Conservation (phyloP, 306 rosid genomes). For the Benincasa hispida region DNA sequence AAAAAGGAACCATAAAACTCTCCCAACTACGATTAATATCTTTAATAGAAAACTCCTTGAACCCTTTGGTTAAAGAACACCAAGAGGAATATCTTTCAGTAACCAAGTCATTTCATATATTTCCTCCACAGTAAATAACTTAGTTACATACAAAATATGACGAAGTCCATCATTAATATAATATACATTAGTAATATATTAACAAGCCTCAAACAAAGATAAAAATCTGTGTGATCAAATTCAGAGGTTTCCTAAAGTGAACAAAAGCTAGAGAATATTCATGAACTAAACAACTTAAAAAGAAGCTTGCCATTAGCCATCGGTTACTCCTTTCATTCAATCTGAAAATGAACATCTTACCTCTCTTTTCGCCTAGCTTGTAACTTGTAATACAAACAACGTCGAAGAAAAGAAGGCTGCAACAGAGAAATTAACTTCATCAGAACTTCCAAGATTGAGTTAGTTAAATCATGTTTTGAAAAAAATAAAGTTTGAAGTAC, state of each 20-base stretch:
- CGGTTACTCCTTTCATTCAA: neutral
- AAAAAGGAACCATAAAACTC: too few species aligned
- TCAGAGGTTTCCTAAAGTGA: neutral
- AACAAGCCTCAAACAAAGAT: neutral
- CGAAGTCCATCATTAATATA: neutral
- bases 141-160: neutral
- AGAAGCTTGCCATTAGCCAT: neutral
- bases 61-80: too few species aligned
- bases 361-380: conserved; percentile 56
- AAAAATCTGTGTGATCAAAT: neutral
- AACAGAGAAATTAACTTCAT: conserved; percentile 14
- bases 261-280: neutral
- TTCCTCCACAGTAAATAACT: neutral
- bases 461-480: neutral
- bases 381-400: conserved; percentile 75
- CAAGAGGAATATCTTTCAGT: too few species aligned
- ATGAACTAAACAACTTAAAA: neutral
- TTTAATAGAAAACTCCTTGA: too few species aligned
- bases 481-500: neutral
- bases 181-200: neutral
- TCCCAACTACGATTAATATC: too few species aligned
- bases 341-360: conserved; percentile 20
- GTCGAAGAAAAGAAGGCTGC: conserved; percentile 77
- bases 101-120: neutral
- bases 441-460: neutral